A percentile compares a stretch with the other conserved stretches of the same genome.
These are phyloP conservation scores for Nakazawaea peltata DNA, from an alignment of 805 yeast genomes.

Conservation along the genomic window DNA sequence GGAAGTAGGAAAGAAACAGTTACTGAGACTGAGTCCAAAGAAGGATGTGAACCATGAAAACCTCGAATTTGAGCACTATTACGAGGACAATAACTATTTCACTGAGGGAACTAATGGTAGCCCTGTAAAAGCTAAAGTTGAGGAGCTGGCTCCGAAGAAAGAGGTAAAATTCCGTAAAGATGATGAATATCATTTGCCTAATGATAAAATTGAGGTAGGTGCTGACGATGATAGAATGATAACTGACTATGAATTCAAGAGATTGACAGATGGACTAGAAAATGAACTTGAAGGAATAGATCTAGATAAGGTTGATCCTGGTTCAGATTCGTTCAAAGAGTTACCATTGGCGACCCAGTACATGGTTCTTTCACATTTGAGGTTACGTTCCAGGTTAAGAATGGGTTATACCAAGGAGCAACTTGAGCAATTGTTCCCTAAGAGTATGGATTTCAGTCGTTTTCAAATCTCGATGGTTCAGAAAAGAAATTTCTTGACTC, in stretches of 20 bases:
- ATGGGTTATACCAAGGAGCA: slow-evolving; percentile 96
- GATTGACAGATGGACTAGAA: slow-evolving; percentile 46
- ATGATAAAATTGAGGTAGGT: slow-evolving; percentile 43
- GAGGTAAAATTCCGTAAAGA: slow-evolving; percentile 34
- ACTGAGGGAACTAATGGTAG: neutral
- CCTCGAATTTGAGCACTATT: slow-evolving; percentile 10
- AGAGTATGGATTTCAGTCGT: slow-evolving; percentile 81
- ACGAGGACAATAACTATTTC: slow-evolving; percentile 6
- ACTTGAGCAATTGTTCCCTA: slow-evolving; percentile 70
- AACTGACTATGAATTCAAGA: slow-evolving; percentile 63
- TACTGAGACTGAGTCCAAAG: slow-evolving; percentile 9
- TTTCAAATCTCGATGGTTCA: slow-evolving; percentile 92
- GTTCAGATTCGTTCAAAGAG: slow-evolving; percentile 64
- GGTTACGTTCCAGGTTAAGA: slow-evolving; percentile 81
- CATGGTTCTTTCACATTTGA: slow-evolving; percentile 72
- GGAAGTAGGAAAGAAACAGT: slow-evolving; percentile 2
- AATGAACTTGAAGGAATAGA: slow-evolving; percentile 62
- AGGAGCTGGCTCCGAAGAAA: slow-evolving; percentile 13
- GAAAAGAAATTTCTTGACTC: slow-evolving; percentile 85
- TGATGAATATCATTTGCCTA: slow-evolving; percentile 87
- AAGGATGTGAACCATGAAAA: slow-evolving; percentile 20
- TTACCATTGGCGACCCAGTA: slow-evolving; percentile 86
- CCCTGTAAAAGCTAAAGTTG: neutral
- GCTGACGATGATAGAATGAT: slow-evolving; percentile 62
- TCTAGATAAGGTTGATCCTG: slow-evolving; percentile 72